Conservation (phyloP, 208 protist species). For the Leishmania major region DNA sequence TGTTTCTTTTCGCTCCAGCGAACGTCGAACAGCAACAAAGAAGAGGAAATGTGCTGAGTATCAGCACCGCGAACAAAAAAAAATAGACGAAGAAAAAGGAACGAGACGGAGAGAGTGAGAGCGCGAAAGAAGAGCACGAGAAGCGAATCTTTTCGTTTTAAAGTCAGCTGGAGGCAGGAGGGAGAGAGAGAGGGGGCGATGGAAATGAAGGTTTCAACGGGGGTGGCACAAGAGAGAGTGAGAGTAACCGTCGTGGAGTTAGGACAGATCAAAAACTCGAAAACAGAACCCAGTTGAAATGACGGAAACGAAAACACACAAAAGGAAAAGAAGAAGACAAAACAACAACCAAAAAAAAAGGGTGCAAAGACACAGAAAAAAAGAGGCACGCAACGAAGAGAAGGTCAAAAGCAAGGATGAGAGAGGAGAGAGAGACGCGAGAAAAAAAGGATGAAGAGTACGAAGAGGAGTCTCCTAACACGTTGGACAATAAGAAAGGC, state of each 20-base stretch:
- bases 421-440: background rate
- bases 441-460: background rate
- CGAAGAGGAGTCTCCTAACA: background rate
- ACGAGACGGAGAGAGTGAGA: background rate
- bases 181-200: background rate
- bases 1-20: background rate
- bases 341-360: background rate
- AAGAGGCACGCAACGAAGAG: background rate
- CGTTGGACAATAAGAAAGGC: background rate
- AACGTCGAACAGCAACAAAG: no score
- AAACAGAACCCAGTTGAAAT: background rate
- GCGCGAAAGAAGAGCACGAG: background rate
- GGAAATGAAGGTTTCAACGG: background rate
- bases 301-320: background rate
- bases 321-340: background rate
- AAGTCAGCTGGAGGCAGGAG: background rate
- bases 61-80: background rate
- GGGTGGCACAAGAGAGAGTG: background rate
- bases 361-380: background rate
- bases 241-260: background rate
- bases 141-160: background rate
- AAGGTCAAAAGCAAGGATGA: background rate
- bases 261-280: background rate
- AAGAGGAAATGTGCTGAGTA: no score
- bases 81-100: background rate